Conservation (phyloP, 495 filamentous ascomycete genomes). For the Aspergillus saccharolyticus region DNA sequence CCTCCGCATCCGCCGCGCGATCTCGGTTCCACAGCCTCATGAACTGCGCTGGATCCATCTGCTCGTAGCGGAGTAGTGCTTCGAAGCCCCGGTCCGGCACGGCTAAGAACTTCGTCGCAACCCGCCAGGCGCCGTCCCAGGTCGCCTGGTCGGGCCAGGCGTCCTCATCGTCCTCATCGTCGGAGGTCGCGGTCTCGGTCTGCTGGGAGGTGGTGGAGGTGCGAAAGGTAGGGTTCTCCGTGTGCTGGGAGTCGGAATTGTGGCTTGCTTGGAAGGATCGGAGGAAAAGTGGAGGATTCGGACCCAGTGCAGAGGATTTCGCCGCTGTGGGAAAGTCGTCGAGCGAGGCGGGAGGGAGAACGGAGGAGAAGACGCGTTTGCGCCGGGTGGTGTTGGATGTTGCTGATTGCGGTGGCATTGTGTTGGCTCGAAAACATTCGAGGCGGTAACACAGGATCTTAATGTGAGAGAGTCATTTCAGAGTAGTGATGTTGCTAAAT, state of each 20-base stretch:
- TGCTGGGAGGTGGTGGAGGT: constrained; percentile 17
- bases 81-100: constrained; percentile 44
- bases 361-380: constrained; percentile 46
- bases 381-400: constrained; percentile 30
- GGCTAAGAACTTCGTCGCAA: constrained; percentile 57
- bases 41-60: constrained; percentile 26
- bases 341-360: constrained; percentile 45
- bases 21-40: constrained; percentile 30
- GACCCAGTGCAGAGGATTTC: background rate
- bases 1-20: constrained; percentile 29
- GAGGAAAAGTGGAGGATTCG: background rate
- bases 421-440: background rate
- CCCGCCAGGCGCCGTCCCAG: constrained; percentile 67
- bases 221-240: background rate
- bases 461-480: background rate
- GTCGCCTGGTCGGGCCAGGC: constrained; percentile 46
- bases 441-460: background rate
- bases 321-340: constrained; percentile 24
- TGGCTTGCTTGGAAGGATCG: constrained; percentile 9
- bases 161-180: constrained; percentile 8
- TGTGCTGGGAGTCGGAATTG: constrained; percentile 13
- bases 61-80: constrained; percentile 18
- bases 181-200: constrained; percentile 5
- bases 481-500: too few species aligned
- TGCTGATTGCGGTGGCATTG: constrained; percentile 2